Percentiles rank a stretch among this genome's conserved stretches.
Conservation (phyloP, 2,329 filamentous ascomycete species). For the Trichoderma asperellum region DNA sequence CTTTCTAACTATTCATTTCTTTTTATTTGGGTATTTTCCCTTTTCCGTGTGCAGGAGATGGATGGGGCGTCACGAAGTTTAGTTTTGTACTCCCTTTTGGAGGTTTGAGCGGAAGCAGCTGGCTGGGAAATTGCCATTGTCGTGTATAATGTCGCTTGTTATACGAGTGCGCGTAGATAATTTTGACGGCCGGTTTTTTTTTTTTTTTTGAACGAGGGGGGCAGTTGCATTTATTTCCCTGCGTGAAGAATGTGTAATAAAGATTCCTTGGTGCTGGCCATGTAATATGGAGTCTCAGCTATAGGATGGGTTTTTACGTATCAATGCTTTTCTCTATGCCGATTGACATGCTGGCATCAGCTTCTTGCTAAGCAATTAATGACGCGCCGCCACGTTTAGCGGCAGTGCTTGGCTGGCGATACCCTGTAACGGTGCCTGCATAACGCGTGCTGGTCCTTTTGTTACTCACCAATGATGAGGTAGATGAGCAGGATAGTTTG, state of each 20-base stretch:
- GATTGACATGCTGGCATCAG: not conserved
- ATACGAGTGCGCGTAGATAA: slow-evolving; percentile 2
- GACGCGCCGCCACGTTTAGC: not conserved
- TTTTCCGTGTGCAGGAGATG: not conserved
- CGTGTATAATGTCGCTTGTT: not conserved
- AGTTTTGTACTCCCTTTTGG: not conserved
- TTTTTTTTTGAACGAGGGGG: not conserved
- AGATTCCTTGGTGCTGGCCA: not conserved
- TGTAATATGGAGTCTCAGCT: not conserved
- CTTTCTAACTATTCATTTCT: not conserved
- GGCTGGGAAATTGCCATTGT: not conserved
- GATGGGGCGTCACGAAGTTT: not conserved
- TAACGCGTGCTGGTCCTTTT: not conserved
- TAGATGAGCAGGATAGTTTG: not conserved
- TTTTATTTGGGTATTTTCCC: not conserved
- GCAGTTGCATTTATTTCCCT: not conserved
- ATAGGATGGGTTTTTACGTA: not conserved
- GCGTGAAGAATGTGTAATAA: not conserved
- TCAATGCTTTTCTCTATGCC: not conserved
- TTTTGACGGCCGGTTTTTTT: slow-evolving; percentile 13
- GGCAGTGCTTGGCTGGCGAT: not conserved
- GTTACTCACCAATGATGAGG: not conserved
- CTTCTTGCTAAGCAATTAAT: not conserved
- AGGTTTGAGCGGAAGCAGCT: not conserved
- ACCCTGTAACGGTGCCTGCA: not conserved